Percentiles rank a stretch among this genome's conserved stretches.
Evolutionary conservation across 192 early-diverging fungal species (phyloP).

Genomic region (Diversispora eburnea): DNA sequence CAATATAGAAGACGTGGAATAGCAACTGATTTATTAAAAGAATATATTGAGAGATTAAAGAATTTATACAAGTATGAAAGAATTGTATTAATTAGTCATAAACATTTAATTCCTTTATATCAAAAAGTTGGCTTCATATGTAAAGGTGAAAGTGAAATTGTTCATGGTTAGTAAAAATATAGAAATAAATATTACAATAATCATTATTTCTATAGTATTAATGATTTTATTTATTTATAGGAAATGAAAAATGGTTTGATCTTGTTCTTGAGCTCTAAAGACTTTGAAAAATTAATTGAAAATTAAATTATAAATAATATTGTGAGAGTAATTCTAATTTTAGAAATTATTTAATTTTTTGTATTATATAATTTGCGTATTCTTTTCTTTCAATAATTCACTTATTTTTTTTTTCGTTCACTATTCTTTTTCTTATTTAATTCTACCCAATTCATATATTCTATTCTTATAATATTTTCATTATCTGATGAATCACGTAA

Average conservation of each 20-base stretch:
- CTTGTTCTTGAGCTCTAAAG: not conserved
- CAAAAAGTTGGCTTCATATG: slow-evolving; percentile 56
- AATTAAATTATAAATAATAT: too few species aligned
- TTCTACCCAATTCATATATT: slow-evolving; percentile 47
- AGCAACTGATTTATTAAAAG: slow-evolving; percentile 46
- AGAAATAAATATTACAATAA: not conserved
- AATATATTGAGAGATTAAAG: slow-evolving; percentile 45
- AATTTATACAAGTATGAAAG: slow-evolving; percentile 41
- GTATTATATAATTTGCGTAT: too few species aligned
- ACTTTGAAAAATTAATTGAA: too few species aligned
- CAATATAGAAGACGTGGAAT: slow-evolving; percentile 53
- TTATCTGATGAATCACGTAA: slow-evolving; percentile 46
- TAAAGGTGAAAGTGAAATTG: slow-evolving; percentile 54
- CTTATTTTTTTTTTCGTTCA: not conserved
- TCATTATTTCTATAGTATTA: not conserved
- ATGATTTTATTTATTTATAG: not conserved
- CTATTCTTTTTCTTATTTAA: slow-evolving; percentile 3
- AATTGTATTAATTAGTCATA: slow-evolving; percentile 55
- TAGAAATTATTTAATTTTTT: too few species aligned
- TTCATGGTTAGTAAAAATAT: slow-evolving; percentile 46
- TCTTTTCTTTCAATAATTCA: too few species aligned
- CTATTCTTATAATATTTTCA: slow-evolving; percentile 46
- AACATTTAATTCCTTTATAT: slow-evolving; percentile 56
- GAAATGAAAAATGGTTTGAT: slow-evolving; percentile 29
- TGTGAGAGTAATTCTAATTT: too few species aligned